These are phyloP conservation scores for Lobulomyces angularis DNA, from an alignment of 192 early-diverging fungal species.

Conservation along the genomic window DNA sequence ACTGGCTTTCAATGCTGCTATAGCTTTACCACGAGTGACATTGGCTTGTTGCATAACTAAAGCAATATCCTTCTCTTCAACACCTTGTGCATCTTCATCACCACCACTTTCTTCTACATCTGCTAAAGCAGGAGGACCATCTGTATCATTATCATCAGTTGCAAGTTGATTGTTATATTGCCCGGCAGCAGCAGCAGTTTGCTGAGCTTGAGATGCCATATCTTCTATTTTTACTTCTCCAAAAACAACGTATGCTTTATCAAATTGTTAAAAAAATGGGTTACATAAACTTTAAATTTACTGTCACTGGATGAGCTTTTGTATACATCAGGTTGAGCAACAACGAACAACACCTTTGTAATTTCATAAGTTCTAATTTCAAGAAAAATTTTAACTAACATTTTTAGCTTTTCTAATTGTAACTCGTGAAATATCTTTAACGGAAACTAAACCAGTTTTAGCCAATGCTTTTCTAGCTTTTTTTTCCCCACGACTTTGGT, in stretches of 20 bases:
- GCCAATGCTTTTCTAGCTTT: slow-evolving; percentile 95
- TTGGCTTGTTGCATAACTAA: slow-evolving; percentile 86
- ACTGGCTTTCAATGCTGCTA: slow-evolving; percentile 70
- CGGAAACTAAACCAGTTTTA: slow-evolving; percentile 80
- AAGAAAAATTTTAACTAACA: slow-evolving; percentile 25
- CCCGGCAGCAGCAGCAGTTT: slow-evolving; percentile 23
- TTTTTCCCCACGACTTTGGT: slow-evolving; percentile 74
- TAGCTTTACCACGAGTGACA: slow-evolving; percentile 73
- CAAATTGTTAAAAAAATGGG: not conserved
- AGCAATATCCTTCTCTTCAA: slow-evolving; percentile 86
- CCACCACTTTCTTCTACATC: slow-evolving; percentile 56
- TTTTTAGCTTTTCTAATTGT: slow-evolving; percentile 71
- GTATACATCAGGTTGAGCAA: slow-evolving; percentile 86
- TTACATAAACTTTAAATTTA: slow-evolving; percentile 6
- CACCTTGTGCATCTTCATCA: slow-evolving; percentile 67
- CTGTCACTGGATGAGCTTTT: slow-evolving; percentile 75
- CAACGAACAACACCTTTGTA: slow-evolving; percentile 70
- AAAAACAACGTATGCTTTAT: slow-evolving; percentile 76
- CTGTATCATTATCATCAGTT: slow-evolving; percentile 34
- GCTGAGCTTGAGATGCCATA: slow-evolving; percentile 38
- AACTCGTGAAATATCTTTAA: slow-evolving; percentile 77
- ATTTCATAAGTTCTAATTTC: not conserved
- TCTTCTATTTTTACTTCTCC: slow-evolving; percentile 89
- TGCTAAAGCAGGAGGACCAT: slow-evolving; percentile 14
- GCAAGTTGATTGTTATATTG: no score